A percentile compares a stretch with the other conserved stretches of the same genome.
These are phyloP conservation scores for Cladophialophora exuberans DNA, from an alignment of 2,329 filamentous ascomycete species.

Conservation along the genomic window DNA sequence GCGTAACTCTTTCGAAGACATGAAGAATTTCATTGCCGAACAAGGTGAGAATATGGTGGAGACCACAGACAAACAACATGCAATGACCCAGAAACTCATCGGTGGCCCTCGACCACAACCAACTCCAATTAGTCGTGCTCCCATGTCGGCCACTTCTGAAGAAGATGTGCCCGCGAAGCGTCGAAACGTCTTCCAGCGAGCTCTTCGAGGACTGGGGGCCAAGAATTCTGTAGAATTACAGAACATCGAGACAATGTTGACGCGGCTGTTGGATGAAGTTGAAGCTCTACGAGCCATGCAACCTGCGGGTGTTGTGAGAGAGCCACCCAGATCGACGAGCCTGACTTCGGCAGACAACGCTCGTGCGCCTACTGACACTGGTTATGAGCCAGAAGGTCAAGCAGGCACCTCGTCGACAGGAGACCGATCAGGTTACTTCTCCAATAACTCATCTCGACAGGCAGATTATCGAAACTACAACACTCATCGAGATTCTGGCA, in stretches of 20 bases:
- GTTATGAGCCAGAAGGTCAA: slow-evolving; percentile 82
- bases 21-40: slow-evolving; percentile 88
- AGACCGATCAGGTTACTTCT: slow-evolving; percentile 75
- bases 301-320: slow-evolving; percentile 41
- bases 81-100: slow-evolving; percentile 80
- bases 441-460: slow-evolving; percentile 50
- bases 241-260: slow-evolving; percentile 88
- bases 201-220: slow-evolving; percentile 85
- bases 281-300: slow-evolving; percentile 73
- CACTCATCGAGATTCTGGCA: slow-evolving; percentile 64
- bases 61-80: slow-evolving; percentile 83
- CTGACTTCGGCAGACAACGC: slow-evolving; percentile 72
- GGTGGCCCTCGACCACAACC: slow-evolving; percentile 86
- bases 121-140: slow-evolving; percentile 59
- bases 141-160: slow-evolving; percentile 53
- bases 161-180: slow-evolving; percentile 73
- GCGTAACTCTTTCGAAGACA: slow-evolving; percentile 93
- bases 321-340: slow-evolving; percentile 47
- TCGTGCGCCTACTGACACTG: slow-evolving; percentile 69
- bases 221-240: slow-evolving; percentile 86
- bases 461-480: slow-evolving; percentile 49
- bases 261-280: slow-evolving; percentile 88
- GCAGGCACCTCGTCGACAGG: slow-evolving; percentile 72
- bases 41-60: slow-evolving; percentile 89
- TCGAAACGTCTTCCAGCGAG: slow-evolving; percentile 89